Evolutionary conservation across 1,284 basidiomycete species (phyloP).

Genomic region (Moesziomyces sp.): DNA sequence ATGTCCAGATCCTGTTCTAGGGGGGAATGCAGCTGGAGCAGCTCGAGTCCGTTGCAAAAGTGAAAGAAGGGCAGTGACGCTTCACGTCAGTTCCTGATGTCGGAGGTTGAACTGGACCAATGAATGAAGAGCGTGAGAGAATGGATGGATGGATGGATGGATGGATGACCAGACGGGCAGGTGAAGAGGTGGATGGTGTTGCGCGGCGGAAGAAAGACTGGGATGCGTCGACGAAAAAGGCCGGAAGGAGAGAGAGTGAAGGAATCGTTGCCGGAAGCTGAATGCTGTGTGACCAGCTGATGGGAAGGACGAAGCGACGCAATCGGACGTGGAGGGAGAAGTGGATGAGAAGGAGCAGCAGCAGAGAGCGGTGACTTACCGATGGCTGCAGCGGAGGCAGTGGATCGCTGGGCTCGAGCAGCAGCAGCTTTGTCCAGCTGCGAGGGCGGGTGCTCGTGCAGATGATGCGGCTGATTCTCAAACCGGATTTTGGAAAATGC

Average conservation of each 20-base stretch:
- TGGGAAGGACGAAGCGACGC: no score
- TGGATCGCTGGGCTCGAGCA: neutral
- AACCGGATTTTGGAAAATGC: neutral
- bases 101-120: neutral
- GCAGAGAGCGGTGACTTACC: neutral
- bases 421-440: neutral
- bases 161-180: neutral
- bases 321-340: no score
- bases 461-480: neutral
- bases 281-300: neutral
- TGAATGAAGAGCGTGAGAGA: no score
- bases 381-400: neutral
- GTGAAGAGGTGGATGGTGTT: no score
- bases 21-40: neutral
- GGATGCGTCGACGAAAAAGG: neutral
- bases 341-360: neutral
- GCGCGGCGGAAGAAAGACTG: no score
- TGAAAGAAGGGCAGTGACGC: neutral
- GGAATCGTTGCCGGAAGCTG: neutral
- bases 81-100: neutral
- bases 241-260: neutral
- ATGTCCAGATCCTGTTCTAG: neutral
- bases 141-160: neutral
- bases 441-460: neutral
- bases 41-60: neutral